phyloP scores from a whole-genome alignment of 495 filamentous ascomycete species.

The Penicillium pulvis region DNA sequence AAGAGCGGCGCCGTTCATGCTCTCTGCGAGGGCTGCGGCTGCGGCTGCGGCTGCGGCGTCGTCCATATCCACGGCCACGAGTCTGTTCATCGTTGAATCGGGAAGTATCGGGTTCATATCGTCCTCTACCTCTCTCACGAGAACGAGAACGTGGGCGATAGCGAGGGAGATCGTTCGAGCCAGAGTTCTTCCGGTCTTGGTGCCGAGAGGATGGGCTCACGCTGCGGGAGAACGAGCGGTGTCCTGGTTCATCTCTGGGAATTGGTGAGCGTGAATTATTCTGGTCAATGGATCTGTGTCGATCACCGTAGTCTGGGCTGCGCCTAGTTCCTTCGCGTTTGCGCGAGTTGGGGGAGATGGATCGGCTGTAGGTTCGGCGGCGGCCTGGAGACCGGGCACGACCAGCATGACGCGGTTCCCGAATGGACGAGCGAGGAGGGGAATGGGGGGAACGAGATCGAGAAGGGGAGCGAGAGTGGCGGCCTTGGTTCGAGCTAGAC shows the following conservation, averaged over 20 bases:
- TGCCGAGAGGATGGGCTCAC: constrained; percentile 33
- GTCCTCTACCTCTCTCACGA: constrained; percentile 20
- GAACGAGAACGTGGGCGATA: constrained; percentile 46
- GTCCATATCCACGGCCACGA: constrained; percentile 31
- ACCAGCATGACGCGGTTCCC: background rate
- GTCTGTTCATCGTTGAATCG: constrained; percentile 32
- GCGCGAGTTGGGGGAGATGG: constrained; percentile 42
- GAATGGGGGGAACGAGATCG: constrained; percentile 43
- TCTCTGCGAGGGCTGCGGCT: constrained; percentile 34
- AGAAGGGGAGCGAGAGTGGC: constrained; percentile 39
- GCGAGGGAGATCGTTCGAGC: constrained; percentile 44
- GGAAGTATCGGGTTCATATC: constrained; percentile 41
- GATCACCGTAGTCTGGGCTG: constrained; percentile 52
- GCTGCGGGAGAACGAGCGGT: constrained; percentile 49
- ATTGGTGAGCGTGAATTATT: constrained; percentile 63
- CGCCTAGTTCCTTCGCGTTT: constrained; percentile 40
- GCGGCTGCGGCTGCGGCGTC: constrained; percentile 26
- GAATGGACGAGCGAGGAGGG: constrained; percentile 25
- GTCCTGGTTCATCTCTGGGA: constrained; percentile 53
- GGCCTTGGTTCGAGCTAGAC: constrained; percentile 36
- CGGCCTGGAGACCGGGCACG: constrained; percentile 28
- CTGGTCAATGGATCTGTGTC: constrained; percentile 51
- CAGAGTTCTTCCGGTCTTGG: constrained; percentile 32
- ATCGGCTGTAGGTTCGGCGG: constrained; percentile 37
- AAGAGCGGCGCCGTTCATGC: constrained; percentile 52